A percentile compares a stretch with the other conserved stretches of the same genome.
Conservation (phyloP, 2,329 filamentous ascomycete genomes). For the Passalora sequoiae region DNA sequence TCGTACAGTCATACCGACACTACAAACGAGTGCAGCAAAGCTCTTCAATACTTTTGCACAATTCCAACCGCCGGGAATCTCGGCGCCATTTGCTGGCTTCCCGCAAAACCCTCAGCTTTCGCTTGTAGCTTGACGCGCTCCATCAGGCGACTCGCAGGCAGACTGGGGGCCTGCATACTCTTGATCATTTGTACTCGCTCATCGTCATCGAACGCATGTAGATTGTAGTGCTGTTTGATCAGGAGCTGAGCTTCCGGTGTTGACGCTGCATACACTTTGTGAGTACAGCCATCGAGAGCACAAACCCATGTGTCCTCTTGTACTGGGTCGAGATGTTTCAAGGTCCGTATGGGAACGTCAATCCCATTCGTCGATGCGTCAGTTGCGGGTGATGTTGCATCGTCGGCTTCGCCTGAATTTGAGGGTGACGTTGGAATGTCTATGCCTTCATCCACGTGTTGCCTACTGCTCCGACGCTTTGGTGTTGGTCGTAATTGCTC, state of each 20-base stretch:
- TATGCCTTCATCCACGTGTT: conserved; percentile 33
- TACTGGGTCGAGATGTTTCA: conserved; percentile 19
- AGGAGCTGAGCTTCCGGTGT: conserved; percentile 50
- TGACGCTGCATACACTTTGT: conserved; percentile 60
- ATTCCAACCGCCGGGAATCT: conserved; percentile 4
- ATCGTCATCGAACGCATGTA: conserved; percentile 55
- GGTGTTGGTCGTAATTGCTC: conserved; percentile 7
- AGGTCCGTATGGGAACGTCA: conserved; percentile 27
- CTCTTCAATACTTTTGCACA: conserved; percentile 6
- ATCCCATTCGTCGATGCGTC: conserved; percentile 9
- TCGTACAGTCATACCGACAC: too few species aligned
- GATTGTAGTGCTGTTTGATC: conserved; percentile 57
- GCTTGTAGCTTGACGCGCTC: conserved; percentile 39
- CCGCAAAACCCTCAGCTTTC: conserved; percentile 20
- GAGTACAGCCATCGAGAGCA: conserved; percentile 58
- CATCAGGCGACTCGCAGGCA: conserved; percentile 43
- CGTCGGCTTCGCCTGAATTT: conserved; percentile 5
- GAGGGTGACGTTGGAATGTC: conserved; percentile 31
- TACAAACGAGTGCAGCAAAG: too few species aligned
- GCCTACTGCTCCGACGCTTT: conserved; percentile 22
- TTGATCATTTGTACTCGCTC: conserved; percentile 50
- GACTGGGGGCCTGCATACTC: conserved; percentile 49
- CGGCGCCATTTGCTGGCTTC: conserved; percentile 13
- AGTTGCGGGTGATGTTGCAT: conserved; percentile 25
- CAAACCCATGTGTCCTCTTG: conserved; percentile 60